A percentile compares a stretch with the other conserved stretches of the same genome.
Evolutionary conservation across 176 grass and related monocot genomes (phyloP).

Genomic region (Poa pratensis): DNA sequence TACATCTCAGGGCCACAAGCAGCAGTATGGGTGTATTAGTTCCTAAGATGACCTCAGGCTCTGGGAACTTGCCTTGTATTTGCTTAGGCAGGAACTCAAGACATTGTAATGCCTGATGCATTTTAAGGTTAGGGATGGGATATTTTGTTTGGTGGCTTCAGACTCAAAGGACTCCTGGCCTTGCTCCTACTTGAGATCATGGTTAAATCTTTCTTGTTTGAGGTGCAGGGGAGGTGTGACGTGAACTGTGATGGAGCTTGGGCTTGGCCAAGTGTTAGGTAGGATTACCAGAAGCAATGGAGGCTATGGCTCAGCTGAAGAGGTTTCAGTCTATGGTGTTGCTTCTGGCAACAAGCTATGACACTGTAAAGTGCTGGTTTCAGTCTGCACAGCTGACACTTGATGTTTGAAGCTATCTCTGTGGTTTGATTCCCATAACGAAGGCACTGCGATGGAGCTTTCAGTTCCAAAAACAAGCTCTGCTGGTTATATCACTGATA

Average conservation of each 20-base stretch:
- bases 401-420: constrained; percentile 36
- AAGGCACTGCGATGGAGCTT: not conserved
- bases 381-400: too few relatives aligned
- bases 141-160: not conserved
- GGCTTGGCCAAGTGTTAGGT: constrained; percentile 1
- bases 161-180: not conserved
- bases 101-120: not conserved
- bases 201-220: not conserved
- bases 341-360: too few relatives aligned
- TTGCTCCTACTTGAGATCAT: not conserved
- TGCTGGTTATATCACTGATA: not conserved
- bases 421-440: not conserved
- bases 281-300: not conserved
- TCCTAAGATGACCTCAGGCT: not conserved
- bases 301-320: not conserved
- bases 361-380: constrained; percentile 46
- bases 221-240: not conserved
- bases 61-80: not conserved
- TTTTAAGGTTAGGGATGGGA: not conserved
- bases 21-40: not conserved
- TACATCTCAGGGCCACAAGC: constrained; percentile 17
- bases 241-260: constrained; percentile 4
- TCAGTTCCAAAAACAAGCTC: constrained; percentile 4
- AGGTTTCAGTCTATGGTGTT: not conserved
- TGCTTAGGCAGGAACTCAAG: constrained; percentile 5